phyloP scores from a whole-genome alignment of 2,329 filamentous ascomycete genomes.

The Mariannaea elegans region DNA sequence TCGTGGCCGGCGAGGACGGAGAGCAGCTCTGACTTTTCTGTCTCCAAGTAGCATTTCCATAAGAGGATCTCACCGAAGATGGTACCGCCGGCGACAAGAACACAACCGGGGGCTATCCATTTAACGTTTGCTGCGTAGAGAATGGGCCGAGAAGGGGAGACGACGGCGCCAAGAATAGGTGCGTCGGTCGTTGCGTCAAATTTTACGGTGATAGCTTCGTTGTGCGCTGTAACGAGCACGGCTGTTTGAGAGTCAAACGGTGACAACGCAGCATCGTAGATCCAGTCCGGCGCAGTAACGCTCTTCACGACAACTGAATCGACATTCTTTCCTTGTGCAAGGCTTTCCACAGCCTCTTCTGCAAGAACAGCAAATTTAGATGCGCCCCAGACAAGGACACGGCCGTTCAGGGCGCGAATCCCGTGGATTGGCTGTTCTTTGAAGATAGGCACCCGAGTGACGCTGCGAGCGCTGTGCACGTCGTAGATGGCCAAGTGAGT shows the following conservation, averaged over 20 bases:
- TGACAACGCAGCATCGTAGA: conserved; percentile 72
- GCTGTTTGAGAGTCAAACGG: conserved; percentile 54
- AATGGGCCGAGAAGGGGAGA: conserved; percentile 79
- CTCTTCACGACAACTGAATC: conserved; percentile 44
- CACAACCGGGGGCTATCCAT: conserved; percentile 64
- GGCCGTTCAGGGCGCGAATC: conserved; percentile 57
- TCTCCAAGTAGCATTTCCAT: conserved; percentile 74
- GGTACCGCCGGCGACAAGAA: conserved; percentile 87
- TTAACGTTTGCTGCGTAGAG: conserved; percentile 84
- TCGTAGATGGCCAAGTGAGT: conserved; percentile 65
- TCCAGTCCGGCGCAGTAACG: conserved; percentile 74
- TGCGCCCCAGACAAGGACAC: conserved; percentile 76
- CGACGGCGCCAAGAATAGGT: conserved; percentile 58
- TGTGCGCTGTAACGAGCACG: conserved; percentile 84
- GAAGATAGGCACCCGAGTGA: conserved; percentile 65
- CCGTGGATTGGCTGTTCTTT: conserved; percentile 78
- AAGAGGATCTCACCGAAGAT: conserved; percentile 94
- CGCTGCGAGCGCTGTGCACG: conserved; percentile 44
- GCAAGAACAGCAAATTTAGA: conserved; percentile 59
- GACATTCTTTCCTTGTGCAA: conserved; percentile 26
- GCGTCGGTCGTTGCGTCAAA: conserved; percentile 39
- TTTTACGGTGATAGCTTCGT: conserved; percentile 72
- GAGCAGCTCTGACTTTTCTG: conserved; percentile 50
- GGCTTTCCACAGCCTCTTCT: conserved; percentile 33
- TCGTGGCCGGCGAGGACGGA: conserved; percentile 76